Conservation (phyloP, 2,329 filamentous ascomycete species). For the Chrysoporthe austroafricana region DNA sequence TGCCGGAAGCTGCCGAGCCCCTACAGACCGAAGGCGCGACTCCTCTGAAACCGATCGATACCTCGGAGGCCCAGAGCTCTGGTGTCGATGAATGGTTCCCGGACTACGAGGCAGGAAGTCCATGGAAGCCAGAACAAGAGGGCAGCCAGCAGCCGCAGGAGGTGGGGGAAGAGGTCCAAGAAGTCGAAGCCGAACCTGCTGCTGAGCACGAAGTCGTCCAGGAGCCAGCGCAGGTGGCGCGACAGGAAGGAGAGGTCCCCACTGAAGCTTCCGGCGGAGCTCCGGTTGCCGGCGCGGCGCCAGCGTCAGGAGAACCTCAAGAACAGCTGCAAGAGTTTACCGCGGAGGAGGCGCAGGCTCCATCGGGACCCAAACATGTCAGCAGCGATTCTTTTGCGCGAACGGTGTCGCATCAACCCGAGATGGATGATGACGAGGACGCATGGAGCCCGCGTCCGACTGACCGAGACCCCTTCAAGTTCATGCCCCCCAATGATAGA, state of each 20-base stretch:
- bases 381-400: conserved; percentile 67
- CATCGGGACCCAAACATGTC: conserved; percentile 53
- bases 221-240: conserved; percentile 6
- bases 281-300: conserved; percentile 5
- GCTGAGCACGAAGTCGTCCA: conserved; percentile 7
- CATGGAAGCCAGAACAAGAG: conserved; percentile 30
- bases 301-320: neutral
- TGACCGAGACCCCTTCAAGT: conserved; percentile 62
- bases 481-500: conserved; percentile 60
- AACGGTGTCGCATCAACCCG: conserved; percentile 66
- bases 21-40: neutral
- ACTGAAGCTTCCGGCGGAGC: neutral
- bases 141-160: conserved; percentile 15
- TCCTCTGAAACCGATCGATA: conserved; percentile 5
- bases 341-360: conserved; percentile 23
- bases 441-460: conserved; percentile 59
- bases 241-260: conserved; percentile 11
- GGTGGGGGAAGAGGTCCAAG: neutral
- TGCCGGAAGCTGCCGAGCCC: neutral
- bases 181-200: neutral
- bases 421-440: conserved; percentile 60
- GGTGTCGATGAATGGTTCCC: conserved; percentile 38
- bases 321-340: conserved; percentile 22
- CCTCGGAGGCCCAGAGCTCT: conserved; percentile 26
- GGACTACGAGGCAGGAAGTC: conserved; percentile 36